Conservation (phyloP, 2,329 filamentous ascomycete genomes). For the Sordariomycetes sp. region DNA sequence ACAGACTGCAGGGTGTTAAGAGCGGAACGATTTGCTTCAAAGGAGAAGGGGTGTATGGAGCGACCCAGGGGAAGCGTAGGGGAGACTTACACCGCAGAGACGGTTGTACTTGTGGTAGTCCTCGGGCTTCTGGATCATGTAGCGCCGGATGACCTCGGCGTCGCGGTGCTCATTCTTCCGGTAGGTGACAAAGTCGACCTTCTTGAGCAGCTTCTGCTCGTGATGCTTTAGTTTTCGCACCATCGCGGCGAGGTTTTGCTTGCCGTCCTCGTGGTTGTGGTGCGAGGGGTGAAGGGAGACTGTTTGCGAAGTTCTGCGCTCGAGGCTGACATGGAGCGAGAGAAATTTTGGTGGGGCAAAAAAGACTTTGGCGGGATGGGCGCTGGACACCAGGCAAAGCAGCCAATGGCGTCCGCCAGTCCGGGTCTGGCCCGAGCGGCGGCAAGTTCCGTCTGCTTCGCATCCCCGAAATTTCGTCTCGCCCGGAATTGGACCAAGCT, state of each 20-base stretch:
- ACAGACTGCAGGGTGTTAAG: constrained; percentile 23
- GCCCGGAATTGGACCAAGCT: neutral
- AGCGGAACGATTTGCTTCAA: neutral
- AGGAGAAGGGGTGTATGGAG: neutral
- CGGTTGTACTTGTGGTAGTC: constrained; percentile 65
- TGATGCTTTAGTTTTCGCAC: constrained; percentile 94
- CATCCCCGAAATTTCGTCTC: neutral
- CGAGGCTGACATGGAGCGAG: neutral
- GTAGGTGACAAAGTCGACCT: constrained; percentile 90
- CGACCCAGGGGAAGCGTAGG: constrained; percentile 16
- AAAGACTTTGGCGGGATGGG: neutral
- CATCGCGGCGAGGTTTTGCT: constrained; percentile 42
- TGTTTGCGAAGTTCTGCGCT: neutral
- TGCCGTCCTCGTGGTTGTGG: neutral
- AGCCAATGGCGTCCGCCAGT: neutral
- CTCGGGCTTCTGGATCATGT: constrained; percentile 81
- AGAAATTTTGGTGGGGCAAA: constrained; percentile 5
- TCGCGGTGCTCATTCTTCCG: constrained; percentile 85
- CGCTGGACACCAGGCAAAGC: neutral
- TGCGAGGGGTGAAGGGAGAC: neutral
- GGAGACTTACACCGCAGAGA: constrained; percentile 52
- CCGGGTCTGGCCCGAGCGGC: neutral
- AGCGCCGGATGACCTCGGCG: constrained; percentile 67
- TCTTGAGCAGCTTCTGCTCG: constrained; percentile 89
- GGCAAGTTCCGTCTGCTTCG: constrained; percentile 1